Conservation (phyloP, 179 eudicot species). For the Carnegiea gigantea region DNA sequence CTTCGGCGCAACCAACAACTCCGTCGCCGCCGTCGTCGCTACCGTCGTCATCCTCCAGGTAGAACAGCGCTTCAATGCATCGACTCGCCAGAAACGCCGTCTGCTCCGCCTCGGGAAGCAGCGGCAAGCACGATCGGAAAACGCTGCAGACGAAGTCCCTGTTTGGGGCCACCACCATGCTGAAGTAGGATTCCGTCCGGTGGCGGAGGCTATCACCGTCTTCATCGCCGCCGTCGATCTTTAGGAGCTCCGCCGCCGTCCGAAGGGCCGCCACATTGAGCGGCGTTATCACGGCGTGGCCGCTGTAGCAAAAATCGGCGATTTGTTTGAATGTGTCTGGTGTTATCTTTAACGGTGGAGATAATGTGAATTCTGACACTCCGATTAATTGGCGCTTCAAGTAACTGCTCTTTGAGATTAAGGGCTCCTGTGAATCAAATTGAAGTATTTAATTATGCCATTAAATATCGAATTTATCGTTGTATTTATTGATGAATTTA, state of each 20-base stretch:
- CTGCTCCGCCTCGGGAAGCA: slow-evolving; percentile 78
- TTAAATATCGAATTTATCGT: background rate
- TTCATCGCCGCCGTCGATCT: slow-evolving; percentile 36
- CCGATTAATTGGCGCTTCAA: slow-evolving; percentile 57
- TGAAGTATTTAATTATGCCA: background rate
- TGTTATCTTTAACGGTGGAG: slow-evolving; percentile 71
- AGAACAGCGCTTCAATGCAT: slow-evolving; percentile 56
- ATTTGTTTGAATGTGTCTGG: slow-evolving; percentile 59
- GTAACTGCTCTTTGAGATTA: slow-evolving; percentile 59
- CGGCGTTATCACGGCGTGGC: slow-evolving; percentile 50
- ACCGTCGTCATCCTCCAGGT: slow-evolving; percentile 23
- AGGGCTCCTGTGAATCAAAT: slow-evolving; percentile 41
- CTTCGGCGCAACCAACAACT: slow-evolving; percentile 44
- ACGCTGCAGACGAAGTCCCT: slow-evolving; percentile 44
- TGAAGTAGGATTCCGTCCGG: slow-evolving; percentile 62
- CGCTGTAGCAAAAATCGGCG: slow-evolving; percentile 67
- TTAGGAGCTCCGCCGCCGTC: slow-evolving; percentile 55
- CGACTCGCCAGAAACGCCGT: slow-evolving; percentile 54
- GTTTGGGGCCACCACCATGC: slow-evolving; percentile 39
- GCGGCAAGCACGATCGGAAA: slow-evolving; percentile 46
- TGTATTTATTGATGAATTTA: slow-evolving; percentile 2
- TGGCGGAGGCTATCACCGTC: slow-evolving; percentile 42
- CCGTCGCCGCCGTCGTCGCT: slow-evolving; percentile 33
- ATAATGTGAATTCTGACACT: slow-evolving; percentile 45
- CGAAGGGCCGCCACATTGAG: slow-evolving; percentile 58